Evolutionary conservation across 2,329 filamentous ascomycete species (phyloP), one percentile per base, ranked within the genome.

Genomic region (Neophaeococcomyces mojaviensis): DNA sequence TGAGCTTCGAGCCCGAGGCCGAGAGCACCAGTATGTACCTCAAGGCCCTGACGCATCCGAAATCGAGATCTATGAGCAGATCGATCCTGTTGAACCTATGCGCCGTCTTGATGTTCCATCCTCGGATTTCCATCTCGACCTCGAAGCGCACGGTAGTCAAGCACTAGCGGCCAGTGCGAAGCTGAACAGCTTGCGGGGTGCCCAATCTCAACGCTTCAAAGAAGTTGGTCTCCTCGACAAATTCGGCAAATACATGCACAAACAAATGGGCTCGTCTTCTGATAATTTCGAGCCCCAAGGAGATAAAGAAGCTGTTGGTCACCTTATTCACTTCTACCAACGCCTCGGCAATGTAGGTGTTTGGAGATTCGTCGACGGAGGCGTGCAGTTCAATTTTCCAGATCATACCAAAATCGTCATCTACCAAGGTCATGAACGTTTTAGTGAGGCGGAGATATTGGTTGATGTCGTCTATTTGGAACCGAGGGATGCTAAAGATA

Each of bases 171-270:
- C 56, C 4, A 52, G 49, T 28, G 50, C 55, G 4, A 46, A 52
- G 20, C 53, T 55, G 26, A 39, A 47, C 2, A 47, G 57, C 19
- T 60, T 64, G n/a, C 16, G 28, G 16, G 60, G 62, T 26, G 64
- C 64, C 4, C 68, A 70, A 35, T 61, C 63, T 1, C 68, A 73
- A 49, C 72, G 72, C 50, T 63, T 72, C 50, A 72, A 69, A 53
- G 64, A 68, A 18, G 63, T 74, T 26, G 69, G 66, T 40, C 57
- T 73, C 7, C 68, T 71, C 34, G 69, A 72, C 50, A 70, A 72
- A 44, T 73, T 74, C 47, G 71, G 69, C 16, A 71, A 71, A 54
- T 73, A 73, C 46, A 73, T 74, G 71, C 70, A 71, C 49, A 69
- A 70, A 10, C 59, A 72, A 39, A 68, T 66, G 22, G 64, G 67